Evolutionary conservation across 108 stramenopile species (phyloP).

Genomic region (Epithemia pelagica): DNA sequence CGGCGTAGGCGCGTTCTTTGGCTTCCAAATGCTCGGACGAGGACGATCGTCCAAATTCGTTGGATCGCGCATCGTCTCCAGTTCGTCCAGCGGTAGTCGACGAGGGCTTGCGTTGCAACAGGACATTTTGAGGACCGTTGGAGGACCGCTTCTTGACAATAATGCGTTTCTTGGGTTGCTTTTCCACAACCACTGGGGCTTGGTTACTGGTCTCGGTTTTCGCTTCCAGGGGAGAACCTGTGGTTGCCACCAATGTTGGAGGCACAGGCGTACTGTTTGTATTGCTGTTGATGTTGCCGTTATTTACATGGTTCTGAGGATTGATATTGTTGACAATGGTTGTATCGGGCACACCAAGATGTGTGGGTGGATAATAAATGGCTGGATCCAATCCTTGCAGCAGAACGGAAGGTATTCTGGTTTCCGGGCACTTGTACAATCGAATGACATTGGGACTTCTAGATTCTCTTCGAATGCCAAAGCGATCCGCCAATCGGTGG

Average conservation of each 20-base stretch:
- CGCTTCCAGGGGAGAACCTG: background rate
- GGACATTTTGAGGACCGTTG: constrained; percentile 5
- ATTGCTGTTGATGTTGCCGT: constrained; percentile 48
- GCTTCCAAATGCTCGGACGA: constrained; percentile 37
- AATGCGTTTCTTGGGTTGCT: constrained; percentile 40
- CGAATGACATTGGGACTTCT: constrained; percentile 31
- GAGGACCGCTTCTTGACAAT: constrained; percentile 43
- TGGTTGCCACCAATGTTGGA: background rate
- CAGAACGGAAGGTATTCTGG: constrained; percentile 20
- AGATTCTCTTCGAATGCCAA: constrained; percentile 65
- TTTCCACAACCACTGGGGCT: background rate
- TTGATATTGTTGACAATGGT: too few relatives aligned
- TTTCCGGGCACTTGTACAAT: constrained; percentile 19
- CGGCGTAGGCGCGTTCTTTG: constrained; percentile 86
- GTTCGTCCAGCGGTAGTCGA: background rate
- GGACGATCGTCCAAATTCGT: constrained; percentile 20
- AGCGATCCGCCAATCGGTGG: constrained; percentile 88
- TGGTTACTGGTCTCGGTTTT: background rate
- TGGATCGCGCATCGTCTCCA: background rate
- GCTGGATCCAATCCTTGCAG: constrained; percentile 12
- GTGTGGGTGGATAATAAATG: background rate
- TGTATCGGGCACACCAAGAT: too few relatives aligned
- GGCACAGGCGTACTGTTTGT: background rate
- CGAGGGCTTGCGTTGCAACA: background rate
- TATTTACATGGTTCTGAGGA: too few relatives aligned